These are phyloP conservation scores for Musa troglodytarum DNA, from an alignment of 176 grass and related monocot species.

Conservation along the genomic window DNA sequence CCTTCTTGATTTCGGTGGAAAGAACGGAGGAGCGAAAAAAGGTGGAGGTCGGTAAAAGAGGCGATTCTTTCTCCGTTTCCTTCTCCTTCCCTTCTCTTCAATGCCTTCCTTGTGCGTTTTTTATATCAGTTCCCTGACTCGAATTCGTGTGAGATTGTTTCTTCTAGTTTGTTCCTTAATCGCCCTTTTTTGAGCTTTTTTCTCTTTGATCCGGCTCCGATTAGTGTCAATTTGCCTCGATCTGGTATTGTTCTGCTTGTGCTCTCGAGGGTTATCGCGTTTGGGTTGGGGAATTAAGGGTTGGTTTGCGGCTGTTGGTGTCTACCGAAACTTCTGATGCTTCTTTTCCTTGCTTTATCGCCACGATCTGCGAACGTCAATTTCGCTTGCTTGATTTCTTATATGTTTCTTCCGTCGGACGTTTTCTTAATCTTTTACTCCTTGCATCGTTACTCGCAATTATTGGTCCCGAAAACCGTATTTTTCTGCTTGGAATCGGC, in stretches of 20 bases:
- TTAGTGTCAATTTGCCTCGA: background rate
- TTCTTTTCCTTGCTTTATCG: slow-evolving; percentile 10
- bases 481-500: background rate
- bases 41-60: background rate
- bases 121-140: background rate
- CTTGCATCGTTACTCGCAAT: background rate
- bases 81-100: background rate
- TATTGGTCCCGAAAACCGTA: background rate
- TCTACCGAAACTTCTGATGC: slow-evolving; percentile 13
- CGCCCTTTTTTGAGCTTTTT: too few species aligned
- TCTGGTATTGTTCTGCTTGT: background rate
- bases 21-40: background rate
- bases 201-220: background rate
- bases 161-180: background rate
- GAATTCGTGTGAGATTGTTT: background rate
- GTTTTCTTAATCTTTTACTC: slow-evolving; percentile 18
- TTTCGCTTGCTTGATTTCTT: slow-evolving; percentile 12
- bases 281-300: background rate
- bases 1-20: background rate
- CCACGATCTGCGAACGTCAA: slow-evolving; percentile 8
- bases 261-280: background rate
- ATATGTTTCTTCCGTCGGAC: slow-evolving; percentile 15
- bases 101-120: background rate
- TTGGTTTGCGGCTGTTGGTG: background rate
- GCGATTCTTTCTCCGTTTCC: slow-evolving; percentile 2